Evolutionary conservation across 202 grass and related monocot genomes (phyloP), one percentile per base, ranked within the genome.

Genomic region (Alloteropsis angusta): DNA sequence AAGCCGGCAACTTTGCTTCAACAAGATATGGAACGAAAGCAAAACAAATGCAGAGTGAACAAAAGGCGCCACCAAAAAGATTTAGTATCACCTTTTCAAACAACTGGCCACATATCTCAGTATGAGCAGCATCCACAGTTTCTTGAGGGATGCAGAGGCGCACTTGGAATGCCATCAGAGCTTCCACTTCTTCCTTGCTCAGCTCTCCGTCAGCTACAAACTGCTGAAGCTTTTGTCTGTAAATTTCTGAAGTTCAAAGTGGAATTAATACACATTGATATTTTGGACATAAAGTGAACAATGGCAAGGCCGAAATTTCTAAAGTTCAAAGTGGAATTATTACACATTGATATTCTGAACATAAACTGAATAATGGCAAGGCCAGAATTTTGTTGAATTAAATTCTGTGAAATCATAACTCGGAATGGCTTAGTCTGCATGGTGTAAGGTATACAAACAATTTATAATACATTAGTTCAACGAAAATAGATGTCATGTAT

Each of bases 151-250:
- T 91, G 65, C 96, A 99, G 39, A 99, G 90, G 66, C 88, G 85
- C 73, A 99, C 82, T 93, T 94, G 90, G 69, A 88, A 93, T 79
- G 90, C 85, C 75, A 85, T 88, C 85, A 99, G 80, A 71, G 86
- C 82, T 75, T 92, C 86, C 10, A 87, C 88, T 80, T 95, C 92
- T 32, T 93, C 96, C 74, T 99, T 90, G 75, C 82, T 93, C 90
- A 99, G 65, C 67, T 93, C 92, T 72, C 92, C 88, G 39, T 93
- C 86, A 55, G 84, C 76, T 89, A 99, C 88, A 44, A 93, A 93
- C 85, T 93, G 92, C 72, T 93, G 83, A 85, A 99, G 92, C 88
- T 99, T 99, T 77, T 95, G 92, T 76, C 87, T 93, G 79, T 99
- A 99, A 84, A 99, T 99, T 68, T 99, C 96, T 99, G 86, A 74